Evolutionary conservation across 768 basidiomycete species (phyloP).

Genomic region (Clathrus columnatus): DNA sequence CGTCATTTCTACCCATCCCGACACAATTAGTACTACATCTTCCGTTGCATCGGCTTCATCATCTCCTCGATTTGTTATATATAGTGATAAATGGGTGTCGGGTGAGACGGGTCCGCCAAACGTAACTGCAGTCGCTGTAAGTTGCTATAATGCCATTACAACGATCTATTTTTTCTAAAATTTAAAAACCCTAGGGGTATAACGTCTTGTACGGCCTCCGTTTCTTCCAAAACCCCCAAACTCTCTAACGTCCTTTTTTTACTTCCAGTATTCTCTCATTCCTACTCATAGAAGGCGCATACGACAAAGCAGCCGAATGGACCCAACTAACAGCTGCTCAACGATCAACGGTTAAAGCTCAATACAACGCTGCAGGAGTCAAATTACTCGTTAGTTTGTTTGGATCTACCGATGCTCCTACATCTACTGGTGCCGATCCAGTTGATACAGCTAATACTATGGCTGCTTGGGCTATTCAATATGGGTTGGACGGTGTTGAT

Average conservation of each 20-base stretch:
- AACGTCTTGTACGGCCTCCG: slow-evolving; percentile 41
- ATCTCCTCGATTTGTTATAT: slow-evolving; percentile 43
- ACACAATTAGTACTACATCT: slow-evolving; percentile 26
- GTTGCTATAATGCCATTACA: not conserved
- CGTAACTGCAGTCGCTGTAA: slow-evolving; percentile 35
- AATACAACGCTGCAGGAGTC: slow-evolving; percentile 51
- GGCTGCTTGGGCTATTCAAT: slow-evolving; percentile 56
- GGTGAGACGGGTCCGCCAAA: slow-evolving; percentile 42
- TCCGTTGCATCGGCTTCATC: slow-evolving; percentile 34
- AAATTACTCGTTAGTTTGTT: slow-evolving; percentile 58
- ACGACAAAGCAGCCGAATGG: slow-evolving; percentile 55
- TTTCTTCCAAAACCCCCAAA: not conserved
- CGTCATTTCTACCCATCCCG: slow-evolving; percentile 1
- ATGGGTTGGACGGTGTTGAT: slow-evolving; percentile 58
- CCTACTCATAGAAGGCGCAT: slow-evolving; percentile 45
- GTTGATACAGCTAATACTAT: slow-evolving; percentile 51
- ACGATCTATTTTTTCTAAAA: not conserved
- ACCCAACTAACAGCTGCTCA: slow-evolving; percentile 34
- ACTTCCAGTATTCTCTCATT: slow-evolving; percentile 32
- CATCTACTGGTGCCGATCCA: slow-evolving; percentile 50
- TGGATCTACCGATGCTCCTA: slow-evolving; percentile 47
- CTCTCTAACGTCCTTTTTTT: not conserved
- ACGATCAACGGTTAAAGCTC: slow-evolving; percentile 38
- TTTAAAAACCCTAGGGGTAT: slow-evolving; percentile 33
- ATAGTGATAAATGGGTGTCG: slow-evolving; percentile 34